These are phyloP conservation scores for Cytospora leucostoma DNA, from an alignment of 2,329 filamentous ascomycete species.

Conservation along the genomic window DNA sequence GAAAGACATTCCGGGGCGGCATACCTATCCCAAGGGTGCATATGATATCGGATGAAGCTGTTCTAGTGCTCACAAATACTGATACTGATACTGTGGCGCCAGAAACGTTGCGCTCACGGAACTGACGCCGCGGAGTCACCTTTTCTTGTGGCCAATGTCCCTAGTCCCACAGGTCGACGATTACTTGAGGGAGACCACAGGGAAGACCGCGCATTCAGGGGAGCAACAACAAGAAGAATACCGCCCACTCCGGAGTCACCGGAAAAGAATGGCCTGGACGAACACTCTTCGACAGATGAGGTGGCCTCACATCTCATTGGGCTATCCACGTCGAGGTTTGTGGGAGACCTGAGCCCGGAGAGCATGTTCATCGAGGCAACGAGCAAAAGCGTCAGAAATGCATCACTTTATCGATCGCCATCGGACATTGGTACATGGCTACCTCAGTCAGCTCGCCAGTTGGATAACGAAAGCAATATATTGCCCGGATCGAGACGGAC, in stretches of 20 bases:
- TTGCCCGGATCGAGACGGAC: background rate
- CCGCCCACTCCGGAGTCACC: constrained; percentile 30
- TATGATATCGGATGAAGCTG: background rate
- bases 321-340: constrained; percentile 40
- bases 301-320: constrained; percentile 35
- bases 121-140: constrained; percentile 24
- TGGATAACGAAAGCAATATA: constrained; percentile 31
- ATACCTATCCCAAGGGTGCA: background rate
- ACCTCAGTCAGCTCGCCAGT: constrained; percentile 43
- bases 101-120: constrained; percentile 35
- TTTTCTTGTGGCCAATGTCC: constrained; percentile 5
- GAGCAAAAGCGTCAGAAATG: constrained; percentile 2
- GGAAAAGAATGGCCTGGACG: constrained; percentile 26
- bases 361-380: constrained; percentile 37
- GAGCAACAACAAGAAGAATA: constrained; percentile 29
- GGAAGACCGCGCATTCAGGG: constrained; percentile 17
- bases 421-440: constrained; percentile 26
- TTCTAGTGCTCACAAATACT: background rate
- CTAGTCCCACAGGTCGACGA: constrained; percentile 3
- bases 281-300: constrained; percentile 28
- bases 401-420: constrained; percentile 10
- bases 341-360: constrained; percentile 36
- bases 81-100: background rate
- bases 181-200: constrained; percentile 5
- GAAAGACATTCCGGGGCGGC: constrained; percentile 22